A percentile compares a stretch with the other conserved stretches of the same genome.
phyloP scores from a whole-genome alignment of 2,329 filamentous ascomycete genomes.

The Orbilia blumenaviensis region DNA sequence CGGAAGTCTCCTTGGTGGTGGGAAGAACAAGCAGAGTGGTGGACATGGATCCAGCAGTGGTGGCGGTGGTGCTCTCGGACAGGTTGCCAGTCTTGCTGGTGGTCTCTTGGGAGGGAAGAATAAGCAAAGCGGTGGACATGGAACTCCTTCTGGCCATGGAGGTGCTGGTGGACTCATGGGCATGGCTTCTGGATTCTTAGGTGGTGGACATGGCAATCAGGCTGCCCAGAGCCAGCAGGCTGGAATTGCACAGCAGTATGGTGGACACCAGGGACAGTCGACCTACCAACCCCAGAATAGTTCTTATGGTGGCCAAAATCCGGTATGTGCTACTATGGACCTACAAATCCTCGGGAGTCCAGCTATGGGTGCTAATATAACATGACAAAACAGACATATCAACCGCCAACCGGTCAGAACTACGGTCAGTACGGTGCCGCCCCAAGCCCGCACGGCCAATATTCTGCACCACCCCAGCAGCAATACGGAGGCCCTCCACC shows the following conservation, averaged over 20 bases:
- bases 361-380: not conserved
- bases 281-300: slow-evolving; percentile 42
- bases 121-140: slow-evolving; percentile 50
- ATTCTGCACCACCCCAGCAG: slow-evolving; percentile 28
- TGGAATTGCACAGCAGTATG: slow-evolving; percentile 52
- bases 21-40: slow-evolving; percentile 50
- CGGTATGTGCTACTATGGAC: slow-evolving; percentile 7
- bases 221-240: slow-evolving; percentile 24
- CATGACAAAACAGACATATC: slow-evolving; percentile 25
- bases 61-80: slow-evolving; percentile 48
- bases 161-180: slow-evolving; percentile 22
- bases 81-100: slow-evolving; percentile 53
- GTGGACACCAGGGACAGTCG: slow-evolving; percentile 43
- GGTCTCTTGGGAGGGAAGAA: slow-evolving; percentile 55
- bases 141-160: not conserved
- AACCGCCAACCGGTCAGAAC: slow-evolving; percentile 29
- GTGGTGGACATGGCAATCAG: slow-evolving; percentile 42
- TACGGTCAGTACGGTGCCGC: slow-evolving; percentile 41
- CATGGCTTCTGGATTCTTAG: slow-evolving; percentile 48
- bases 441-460: slow-evolving; percentile 33
- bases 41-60: slow-evolving; percentile 37
- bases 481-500: slow-evolving; percentile 39
- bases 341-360: not conserved
- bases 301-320: slow-evolving; percentile 46
- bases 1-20: slow-evolving; percentile 54